Percentiles rank a stretch among this genome's conserved stretches.
Conservation (phyloP, 257 asterid genomes). For the Petrea volubilis region DNA sequence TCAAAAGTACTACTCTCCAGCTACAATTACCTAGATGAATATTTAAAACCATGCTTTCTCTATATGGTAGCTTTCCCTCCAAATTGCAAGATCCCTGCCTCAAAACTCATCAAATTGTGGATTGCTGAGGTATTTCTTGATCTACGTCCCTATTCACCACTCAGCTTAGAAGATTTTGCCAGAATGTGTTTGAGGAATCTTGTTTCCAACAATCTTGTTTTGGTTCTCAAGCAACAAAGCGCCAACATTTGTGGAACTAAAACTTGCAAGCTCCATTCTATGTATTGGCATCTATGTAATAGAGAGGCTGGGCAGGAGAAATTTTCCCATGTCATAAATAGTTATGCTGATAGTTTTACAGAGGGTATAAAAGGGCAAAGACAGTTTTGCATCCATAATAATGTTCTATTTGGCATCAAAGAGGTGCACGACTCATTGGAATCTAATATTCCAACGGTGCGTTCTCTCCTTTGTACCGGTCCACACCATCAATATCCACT, state of each 20-base stretch:
- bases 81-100: background rate
- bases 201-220: background rate
- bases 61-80: conserved; percentile 23
- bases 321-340: conserved; percentile 6
- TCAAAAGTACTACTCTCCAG: conserved; percentile 15
- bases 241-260: background rate
- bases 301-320: conserved; percentile 2
- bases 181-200: background rate
- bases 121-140: conserved; percentile 14
- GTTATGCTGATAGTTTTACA: background rate
- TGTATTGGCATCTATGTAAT: conserved; percentile 23
- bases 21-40: conserved; percentile 21
- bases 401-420: conserved; percentile 15
- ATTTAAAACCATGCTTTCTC: conserved; percentile 22
- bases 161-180: background rate
- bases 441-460: background rate
- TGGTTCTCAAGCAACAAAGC: background rate
- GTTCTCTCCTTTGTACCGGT: background rate
- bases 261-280: background rate
- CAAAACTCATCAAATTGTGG: conserved; percentile 15
- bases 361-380: conserved; percentile 7
- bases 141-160: background rate
- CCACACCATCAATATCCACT: background rate
- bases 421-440: background rate
- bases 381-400: conserved; percentile 11